Base-by-base conservation (phyloP, 2,329 filamentous ascomycete genomes). In the Thielaviopsis euricoi region DNA sequence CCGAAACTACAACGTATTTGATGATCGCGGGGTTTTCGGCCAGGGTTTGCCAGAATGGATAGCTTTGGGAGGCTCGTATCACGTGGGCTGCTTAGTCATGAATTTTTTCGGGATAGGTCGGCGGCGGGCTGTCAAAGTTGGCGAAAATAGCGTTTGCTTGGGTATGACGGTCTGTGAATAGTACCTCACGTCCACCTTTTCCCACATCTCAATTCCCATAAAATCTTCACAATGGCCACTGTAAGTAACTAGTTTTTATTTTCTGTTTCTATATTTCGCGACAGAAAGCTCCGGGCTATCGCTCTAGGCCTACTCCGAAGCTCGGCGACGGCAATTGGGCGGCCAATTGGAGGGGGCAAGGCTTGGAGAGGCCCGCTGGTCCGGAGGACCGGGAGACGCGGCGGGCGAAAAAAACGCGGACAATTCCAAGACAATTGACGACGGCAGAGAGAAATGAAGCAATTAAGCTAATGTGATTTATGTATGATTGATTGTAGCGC, bases 221-320 rank as follows among this genome's bases (percentile, higher is more conserved):
- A 71, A 70, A 76, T 68, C 70, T 68, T 73, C 76, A 83, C 75
- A 77, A 85, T 85, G 82, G 81, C 80, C 72, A 77, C 79, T 77
- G 82, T 85, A 80, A 78, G 81, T 83, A 48, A 48, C 43, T 48
- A 48, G 7, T 48, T 21, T 19, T 48, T n/a, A n/a, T n/a, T n/a
- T n/a, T n/a, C n/a, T n/a, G n/a, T n/a, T n/a, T n/a, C n/a, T n/a
- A n/a, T n/a, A n/a, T n/a, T 7, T 21, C n/a, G 43, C 58, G 66
- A 64, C 63, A 48, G n/a, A n/a, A 19, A 48, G 43, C 43, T 48
- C 7, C 43, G n/a, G 43, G 4, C 43, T 48, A n/a, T 48, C 21
- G 21, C 9, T 48, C n/a, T 48, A 3, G n/a, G 21, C 43, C 43
- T 2, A 48, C n/a, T 48, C 43, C 43, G 43, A 48, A 48, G n/a